Conservation (phyloP, 2,329 filamentous ascomycete species). For the Fusarium odoratissimum region DNA sequence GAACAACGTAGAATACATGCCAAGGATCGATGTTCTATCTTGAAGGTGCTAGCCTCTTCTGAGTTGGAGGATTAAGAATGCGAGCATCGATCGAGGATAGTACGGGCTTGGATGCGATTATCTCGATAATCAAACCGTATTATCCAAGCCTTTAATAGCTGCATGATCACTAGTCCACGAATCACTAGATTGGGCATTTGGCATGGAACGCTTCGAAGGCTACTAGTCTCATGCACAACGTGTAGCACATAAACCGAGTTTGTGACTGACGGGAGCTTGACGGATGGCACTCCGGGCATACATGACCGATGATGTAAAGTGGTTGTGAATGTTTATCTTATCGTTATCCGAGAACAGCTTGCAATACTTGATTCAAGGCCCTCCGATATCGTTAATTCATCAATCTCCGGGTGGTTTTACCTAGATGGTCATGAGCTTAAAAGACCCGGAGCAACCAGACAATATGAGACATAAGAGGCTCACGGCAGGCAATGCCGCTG, state of each 20-base stretch:
- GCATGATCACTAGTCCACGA: not conserved
- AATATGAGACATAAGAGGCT: not conserved
- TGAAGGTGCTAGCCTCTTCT: not conserved
- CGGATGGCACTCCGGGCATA: not conserved
- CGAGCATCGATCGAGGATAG: not conserved
- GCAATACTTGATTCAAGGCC: not conserved
- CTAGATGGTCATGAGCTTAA: not conserved
- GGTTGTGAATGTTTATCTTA: not conserved
- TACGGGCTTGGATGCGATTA: slow-evolving; percentile 4
- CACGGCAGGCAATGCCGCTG: not conserved
- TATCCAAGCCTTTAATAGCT: not conserved
- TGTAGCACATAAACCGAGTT: not conserved
- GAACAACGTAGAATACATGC: slow-evolving; percentile 19
- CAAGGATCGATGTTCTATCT: not conserved
- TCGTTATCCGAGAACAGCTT: not conserved
- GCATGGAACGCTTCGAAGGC: not conserved
- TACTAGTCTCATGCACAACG: slow-evolving; percentile 1
- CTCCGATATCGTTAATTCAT: not conserved
- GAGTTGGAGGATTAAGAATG: not conserved
- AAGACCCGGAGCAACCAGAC: not conserved
- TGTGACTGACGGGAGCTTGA: not conserved
- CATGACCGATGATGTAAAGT: slow-evolving; percentile 5
- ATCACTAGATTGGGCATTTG: not conserved
- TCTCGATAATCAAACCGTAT: slow-evolving; percentile 15
- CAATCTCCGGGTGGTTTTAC: not conserved